Percentiles rank a stretch among this genome's conserved stretches.
Evolutionary conservation across 768 basidiomycete species (phyloP).

Genomic region (Tulasnella sp.): DNA sequence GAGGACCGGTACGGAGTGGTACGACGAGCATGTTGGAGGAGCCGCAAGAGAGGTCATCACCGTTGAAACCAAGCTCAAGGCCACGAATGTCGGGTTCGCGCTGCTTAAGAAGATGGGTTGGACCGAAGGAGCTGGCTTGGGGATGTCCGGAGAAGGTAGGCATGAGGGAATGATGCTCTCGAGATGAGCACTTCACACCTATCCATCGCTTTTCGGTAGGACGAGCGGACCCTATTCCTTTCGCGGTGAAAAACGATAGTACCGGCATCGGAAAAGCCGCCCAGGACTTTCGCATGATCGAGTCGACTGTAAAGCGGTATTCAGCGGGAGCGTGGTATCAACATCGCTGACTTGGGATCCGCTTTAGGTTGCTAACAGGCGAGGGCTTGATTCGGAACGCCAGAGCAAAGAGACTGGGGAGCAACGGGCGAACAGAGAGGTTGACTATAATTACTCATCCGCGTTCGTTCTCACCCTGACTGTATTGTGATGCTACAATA

Average conservation of each 20-base stretch:
- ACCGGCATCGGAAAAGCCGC: conserved; percentile 69
- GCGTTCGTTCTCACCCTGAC: background rate
- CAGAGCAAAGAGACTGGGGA: conserved; percentile 71
- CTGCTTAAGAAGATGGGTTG: conserved; percentile 76
- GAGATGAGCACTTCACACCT: background rate
- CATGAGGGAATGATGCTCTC: background rate
- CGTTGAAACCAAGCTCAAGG: conserved; percentile 69
- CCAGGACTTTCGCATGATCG: conserved; percentile 75
- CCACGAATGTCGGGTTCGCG: conserved; percentile 67
- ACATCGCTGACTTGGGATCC: too few species aligned
- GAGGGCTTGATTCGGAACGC: conserved; percentile 69
- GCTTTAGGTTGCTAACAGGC: conserved; percentile 50
- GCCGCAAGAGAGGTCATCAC: conserved; percentile 54
- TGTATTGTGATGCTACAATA: conserved; percentile 22
- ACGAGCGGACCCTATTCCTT: conserved; percentile 73
- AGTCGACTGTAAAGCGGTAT: conserved; percentile 50
- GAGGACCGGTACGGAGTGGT: conserved; percentile 49
- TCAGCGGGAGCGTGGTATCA: background rate
- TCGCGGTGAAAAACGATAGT: conserved; percentile 62
- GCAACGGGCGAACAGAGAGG: conserved; percentile 63
- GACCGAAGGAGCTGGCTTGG: conserved; percentile 67
- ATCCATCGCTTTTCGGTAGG: conserved; percentile 34
- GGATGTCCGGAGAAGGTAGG: conserved; percentile 63
- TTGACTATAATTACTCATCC: conserved; percentile 22
- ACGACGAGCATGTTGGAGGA: conserved; percentile 50